Conservation (phyloP, 257 asterid genomes). For the Dorcoceras hygrometricum region DNA sequence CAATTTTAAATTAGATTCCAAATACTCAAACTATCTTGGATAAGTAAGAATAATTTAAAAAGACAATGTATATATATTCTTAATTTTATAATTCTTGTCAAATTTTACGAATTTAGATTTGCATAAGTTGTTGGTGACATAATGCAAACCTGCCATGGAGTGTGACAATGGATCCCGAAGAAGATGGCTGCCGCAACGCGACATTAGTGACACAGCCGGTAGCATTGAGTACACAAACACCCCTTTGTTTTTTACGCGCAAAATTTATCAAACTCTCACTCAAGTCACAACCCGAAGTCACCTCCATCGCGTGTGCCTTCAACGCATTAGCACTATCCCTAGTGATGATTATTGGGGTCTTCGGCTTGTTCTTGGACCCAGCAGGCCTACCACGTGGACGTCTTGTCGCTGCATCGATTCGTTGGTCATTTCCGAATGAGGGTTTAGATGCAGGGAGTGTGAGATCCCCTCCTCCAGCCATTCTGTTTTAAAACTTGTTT, state of each 20-base stretch:
- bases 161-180: conserved; percentile 70
- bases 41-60: no score
- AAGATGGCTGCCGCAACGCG: conserved; percentile 67
- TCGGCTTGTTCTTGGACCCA: conserved; percentile 93
- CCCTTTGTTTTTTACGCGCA: conserved; percentile 67
- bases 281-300: conserved; percentile 67
- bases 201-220: conserved; percentile 85
- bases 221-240: conserved; percentile 70
- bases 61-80: background rate
- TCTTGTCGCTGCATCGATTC: conserved; percentile 23
- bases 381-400: conserved; percentile 92
- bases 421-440: conserved; percentile 22
- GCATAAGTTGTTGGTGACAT: background rate
- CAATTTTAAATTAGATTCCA: background rate
- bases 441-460: conserved; percentile 29
- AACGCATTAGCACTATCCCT: conserved; percentile 82
- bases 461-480: conserved; percentile 58
- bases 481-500: conserved; percentile 21
- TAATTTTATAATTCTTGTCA: no score
- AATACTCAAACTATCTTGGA: no score
- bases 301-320: conserved; percentile 85
- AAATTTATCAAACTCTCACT: conserved; percentile 55
- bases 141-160: conserved; percentile 69
- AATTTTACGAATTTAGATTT: no score
- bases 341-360: conserved; percentile 87